Evolutionary conservation across 306 rosid species (phyloP), one percentile per base, ranked within the genome.

Genomic region (Ormosia emarginata): DNA sequence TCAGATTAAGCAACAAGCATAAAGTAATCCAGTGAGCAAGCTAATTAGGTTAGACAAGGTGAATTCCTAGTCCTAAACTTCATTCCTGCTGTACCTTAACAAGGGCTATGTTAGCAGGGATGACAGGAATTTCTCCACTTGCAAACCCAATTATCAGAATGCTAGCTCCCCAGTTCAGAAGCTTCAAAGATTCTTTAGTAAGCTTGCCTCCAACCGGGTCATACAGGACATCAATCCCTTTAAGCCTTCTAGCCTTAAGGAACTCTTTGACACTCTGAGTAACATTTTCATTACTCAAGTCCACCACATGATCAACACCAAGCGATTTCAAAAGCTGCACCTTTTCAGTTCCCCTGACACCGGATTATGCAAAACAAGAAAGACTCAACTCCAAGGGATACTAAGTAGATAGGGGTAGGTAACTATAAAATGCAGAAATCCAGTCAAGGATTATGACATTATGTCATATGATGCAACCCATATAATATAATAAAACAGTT

Each of bases 201-300:
- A 90, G 87, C 89, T 93, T 90, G 77, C 99, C 99, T 77, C 98
- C 99, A 14, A 95, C 99, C 0, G 99, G 98, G 70, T 95, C 99
- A 83, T 93, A 95, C 84, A 95, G 79, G 75, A 95, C 98, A 79
- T 95, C 98, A 43, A 95, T 81, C 83, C 98, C 99, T 89, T 90
- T 89, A 58, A 90, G 99, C 75, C 79, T 93, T 86, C 87, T 90
- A 50, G 86, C 50, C 85, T 83, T 87, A 63, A 95, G 91, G 81
- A 95, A 93, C 75, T 74, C 90, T 84, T 85, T 92, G 81, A 92
- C 92, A 83, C 90, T 93, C 67, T 84, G 87, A 36, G 85, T 95
- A 66, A 95, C 81, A 78, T 80, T 92, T 78, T 93, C 83, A 67
- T 56, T 52, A 63, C 81, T 71, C 56, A 89, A 84, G 89, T 95